These are phyloP conservation scores for Aureobasidium musti DNA, from an alignment of 2,329 filamentous ascomycete genomes.

Conservation along the genomic window DNA sequence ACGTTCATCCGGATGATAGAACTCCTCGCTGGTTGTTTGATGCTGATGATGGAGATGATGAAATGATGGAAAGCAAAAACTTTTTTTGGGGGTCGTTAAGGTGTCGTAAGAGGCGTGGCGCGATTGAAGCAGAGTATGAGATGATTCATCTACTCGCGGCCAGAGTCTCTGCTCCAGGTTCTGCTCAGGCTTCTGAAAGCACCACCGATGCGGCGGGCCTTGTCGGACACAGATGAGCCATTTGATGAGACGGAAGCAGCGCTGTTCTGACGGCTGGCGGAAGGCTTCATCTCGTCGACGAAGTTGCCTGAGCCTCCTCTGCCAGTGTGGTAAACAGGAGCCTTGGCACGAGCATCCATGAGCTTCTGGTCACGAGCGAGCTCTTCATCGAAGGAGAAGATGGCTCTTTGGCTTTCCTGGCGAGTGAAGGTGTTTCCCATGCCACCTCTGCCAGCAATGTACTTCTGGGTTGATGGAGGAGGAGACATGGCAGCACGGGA, in stretches of 20 bases:
- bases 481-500: conserved; percentile 53
- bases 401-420: conserved; percentile 57
- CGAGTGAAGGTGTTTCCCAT: conserved; percentile 59
- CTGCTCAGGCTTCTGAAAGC: conserved; percentile 24
- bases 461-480: conserved; percentile 52
- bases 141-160: neutral
- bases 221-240: conserved; percentile 25
- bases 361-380: conserved; percentile 59
- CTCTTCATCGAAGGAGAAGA: conserved; percentile 70
- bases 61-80: conserved; percentile 17
- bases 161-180: conserved; percentile 18
- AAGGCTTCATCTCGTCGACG: conserved; percentile 45
- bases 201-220: conserved; percentile 21
- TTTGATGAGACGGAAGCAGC: conserved; percentile 23
- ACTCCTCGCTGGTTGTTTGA: conserved; percentile 25
- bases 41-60: conserved; percentile 9
- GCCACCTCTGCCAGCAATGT: conserved; percentile 60
- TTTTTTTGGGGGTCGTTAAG: conserved; percentile 21
- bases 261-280: conserved; percentile 30
- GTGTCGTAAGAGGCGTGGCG: conserved; percentile 8
- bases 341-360: conserved; percentile 51
- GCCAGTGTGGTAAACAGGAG: conserved; percentile 65
- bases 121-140: neutral
- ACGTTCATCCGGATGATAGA: conserved; percentile 5
- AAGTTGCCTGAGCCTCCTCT: conserved; percentile 62